Base-by-base conservation (phyloP, 1,284 basidiomycete species). In the Malassezia sp. region DNA sequence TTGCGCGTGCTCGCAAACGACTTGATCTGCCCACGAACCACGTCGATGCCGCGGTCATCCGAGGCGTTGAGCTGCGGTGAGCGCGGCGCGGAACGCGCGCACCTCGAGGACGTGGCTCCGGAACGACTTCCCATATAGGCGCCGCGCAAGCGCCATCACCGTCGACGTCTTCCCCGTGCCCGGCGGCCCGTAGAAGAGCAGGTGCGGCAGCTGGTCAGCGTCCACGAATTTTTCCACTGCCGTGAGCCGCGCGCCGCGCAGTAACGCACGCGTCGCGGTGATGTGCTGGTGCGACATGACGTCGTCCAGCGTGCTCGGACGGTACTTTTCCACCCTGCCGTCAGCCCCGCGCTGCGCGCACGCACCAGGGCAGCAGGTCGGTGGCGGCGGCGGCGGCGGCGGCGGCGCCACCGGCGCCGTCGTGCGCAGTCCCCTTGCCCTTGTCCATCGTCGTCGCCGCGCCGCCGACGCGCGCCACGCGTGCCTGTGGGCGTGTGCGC, bases 11-110 rank as follows among this genome's bases (percentile, higher is more conserved):
- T 87, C 1, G 91, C 90, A 42, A 97, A 97, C 69, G 87, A 87
- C 72, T 97, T 97, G 73, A 97, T 91, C 75, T 95, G 90, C 67
- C 96, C 93, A 38, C 93, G 80, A 5, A 97, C 93, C 36, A 96
- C 90, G 53, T 97, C 93, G 58, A 97, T 97, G 41, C 91, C 91
- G 65, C 91, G 80, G 65, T 97, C 93, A 68, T 97, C 91, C 1
- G 89, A 95, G 3, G 91, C 91, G 70, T 97, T 97, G 39, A 97
- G 77, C 84, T 84, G 55, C 4, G 9, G 9, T 17, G 17, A 14
- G 38, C n/a, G n/a, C n/a, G n/a, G n/a, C n/a, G n/a, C n/a, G n/a
- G n/a, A n/a, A n/a, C n/a, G n/a, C n/a, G n/a, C n/a, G n/a, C n/a
- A n/a, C n/a, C n/a, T 97, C 91, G 1, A 97, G 79, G 17, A 93